phyloP scores from a whole-genome alignment of 2,329 filamentous ascomycete species.

The Pseudonectria foliicola region DNA sequence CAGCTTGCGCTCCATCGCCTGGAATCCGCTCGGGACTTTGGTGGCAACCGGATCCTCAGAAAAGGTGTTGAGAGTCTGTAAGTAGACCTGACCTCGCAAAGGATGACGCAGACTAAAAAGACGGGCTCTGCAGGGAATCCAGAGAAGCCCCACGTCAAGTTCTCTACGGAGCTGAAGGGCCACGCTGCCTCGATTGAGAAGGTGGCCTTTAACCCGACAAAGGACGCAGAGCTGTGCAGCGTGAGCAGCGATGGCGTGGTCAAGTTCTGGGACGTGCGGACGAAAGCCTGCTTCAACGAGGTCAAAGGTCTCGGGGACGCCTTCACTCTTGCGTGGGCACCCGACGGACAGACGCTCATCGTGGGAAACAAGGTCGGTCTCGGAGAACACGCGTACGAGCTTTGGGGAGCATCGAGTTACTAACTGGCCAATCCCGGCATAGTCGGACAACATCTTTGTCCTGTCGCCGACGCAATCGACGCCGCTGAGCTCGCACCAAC shows the following conservation, averaged over 20 bases:
- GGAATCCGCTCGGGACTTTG: slow-evolving; percentile 78
- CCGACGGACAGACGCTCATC: slow-evolving; percentile 61
- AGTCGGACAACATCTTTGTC: slow-evolving; percentile 57
- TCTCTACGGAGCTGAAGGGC: slow-evolving; percentile 68
- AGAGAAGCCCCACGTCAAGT: slow-evolving; percentile 64
- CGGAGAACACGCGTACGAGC: not conserved
- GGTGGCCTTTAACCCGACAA: slow-evolving; percentile 70
- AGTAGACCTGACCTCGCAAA: slow-evolving; percentile 23
- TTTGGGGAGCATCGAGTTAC: not conserved
- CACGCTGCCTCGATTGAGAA: slow-evolving; percentile 62
- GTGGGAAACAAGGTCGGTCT: slow-evolving; percentile 62
- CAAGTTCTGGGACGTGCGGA: slow-evolving; percentile 74
- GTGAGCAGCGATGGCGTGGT: slow-evolving; percentile 67
- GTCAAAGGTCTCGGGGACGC: slow-evolving; percentile 59
- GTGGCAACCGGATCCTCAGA: slow-evolving; percentile 75
- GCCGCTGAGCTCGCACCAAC: slow-evolving; percentile 51
- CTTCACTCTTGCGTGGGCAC: slow-evolving; percentile 67
- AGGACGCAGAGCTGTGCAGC: slow-evolving; percentile 70
- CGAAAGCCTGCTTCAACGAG: slow-evolving; percentile 63
- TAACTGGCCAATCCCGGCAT: not conserved
- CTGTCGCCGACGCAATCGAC: slow-evolving; percentile 53
- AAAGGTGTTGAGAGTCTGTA: slow-evolving; percentile 66
- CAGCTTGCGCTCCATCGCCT: slow-evolving; percentile 73
- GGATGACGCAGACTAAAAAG: not conserved
- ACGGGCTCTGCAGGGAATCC: slow-evolving; percentile 54